These are phyloP conservation scores for Leccinum pellstonianum DNA, from an alignment of 768 basidiomycete genomes.

Conservation along the genomic window DNA sequence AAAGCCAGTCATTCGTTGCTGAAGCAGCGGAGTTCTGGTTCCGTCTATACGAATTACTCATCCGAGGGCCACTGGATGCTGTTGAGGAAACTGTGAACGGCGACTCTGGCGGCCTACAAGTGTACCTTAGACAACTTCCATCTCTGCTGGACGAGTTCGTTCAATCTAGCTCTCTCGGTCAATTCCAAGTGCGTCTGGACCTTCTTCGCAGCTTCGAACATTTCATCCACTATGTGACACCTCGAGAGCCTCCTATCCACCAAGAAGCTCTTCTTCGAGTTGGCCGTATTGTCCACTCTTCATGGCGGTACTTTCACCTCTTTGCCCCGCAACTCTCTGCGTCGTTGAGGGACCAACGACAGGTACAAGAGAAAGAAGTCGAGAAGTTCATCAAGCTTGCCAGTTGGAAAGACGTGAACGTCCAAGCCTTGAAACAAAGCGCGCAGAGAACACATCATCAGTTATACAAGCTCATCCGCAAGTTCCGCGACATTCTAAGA, in stretches of 20 bases:
- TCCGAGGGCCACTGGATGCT: constrained; percentile 60
- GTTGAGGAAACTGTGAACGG: constrained; percentile 37
- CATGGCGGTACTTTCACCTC: constrained; percentile 61
- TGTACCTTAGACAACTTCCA: constrained; percentile 65
- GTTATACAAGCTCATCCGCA: constrained; percentile 85
- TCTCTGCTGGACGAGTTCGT: constrained; percentile 83
- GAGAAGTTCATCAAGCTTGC: constrained; percentile 88
- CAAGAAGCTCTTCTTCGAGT: constrained; percentile 45
- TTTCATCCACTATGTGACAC: constrained; percentile 43
- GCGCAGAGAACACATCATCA: constrained; percentile 89
- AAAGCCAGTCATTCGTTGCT: constrained; percentile 48
- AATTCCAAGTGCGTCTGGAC: constrained; percentile 66
- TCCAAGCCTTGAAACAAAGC: constrained; percentile 89
- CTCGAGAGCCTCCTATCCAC: constrained; percentile 30
- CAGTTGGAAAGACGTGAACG: constrained; percentile 97
- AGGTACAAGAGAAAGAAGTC: constrained; percentile 73
- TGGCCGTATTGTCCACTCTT: constrained; percentile 57
- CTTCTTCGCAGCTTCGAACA: constrained; percentile 67
- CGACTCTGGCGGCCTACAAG: constrained; percentile 35
- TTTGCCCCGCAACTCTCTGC: constrained; percentile 49
- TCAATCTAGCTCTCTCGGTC: constrained; percentile 73
- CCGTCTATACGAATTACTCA: constrained; percentile 74
- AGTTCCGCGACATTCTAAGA: constrained; percentile 87
- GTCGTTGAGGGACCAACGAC: constrained; percentile 56
- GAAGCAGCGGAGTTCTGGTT: constrained; percentile 82